These are phyloP conservation scores for Heliosperma pusillum DNA, from an alignment of 148 eudicot genomes.

Conservation along the genomic window DNA sequence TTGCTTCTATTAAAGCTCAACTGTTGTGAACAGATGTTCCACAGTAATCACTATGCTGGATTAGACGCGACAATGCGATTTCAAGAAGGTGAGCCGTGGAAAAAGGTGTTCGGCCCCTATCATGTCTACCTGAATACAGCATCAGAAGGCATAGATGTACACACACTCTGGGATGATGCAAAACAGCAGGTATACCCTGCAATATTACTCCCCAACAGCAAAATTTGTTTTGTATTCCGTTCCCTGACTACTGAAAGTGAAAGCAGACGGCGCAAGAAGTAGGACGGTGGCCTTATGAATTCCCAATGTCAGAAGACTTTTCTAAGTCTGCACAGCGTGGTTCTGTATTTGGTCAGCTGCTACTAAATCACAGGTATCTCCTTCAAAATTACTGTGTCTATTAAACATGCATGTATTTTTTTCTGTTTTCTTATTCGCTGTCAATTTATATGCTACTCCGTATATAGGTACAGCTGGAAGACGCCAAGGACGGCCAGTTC, in stretches of 20 bases:
- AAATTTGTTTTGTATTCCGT: neutral
- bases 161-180: constrained; percentile 42
- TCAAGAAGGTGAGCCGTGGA: constrained; percentile 51
- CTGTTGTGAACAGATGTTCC: constrained; percentile 39
- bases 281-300: constrained; percentile 48
- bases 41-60: constrained; percentile 48
- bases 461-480: constrained; percentile 28
- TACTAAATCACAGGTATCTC: constrained; percentile 37
- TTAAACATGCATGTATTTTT: neutral
- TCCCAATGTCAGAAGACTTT: constrained; percentile 37
- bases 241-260: constrained; percentile 10
- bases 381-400: neutral
- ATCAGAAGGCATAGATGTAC: constrained; percentile 16
- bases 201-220: neutral
- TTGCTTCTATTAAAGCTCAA: neutral
- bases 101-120: constrained; percentile 48
- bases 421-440: neutral
- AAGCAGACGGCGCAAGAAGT: constrained; percentile 40
- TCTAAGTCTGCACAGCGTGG: constrained; percentile 41
- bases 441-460: too few relatives aligned
- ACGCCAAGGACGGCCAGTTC: constrained; percentile 20
- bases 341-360: constrained; percentile 34
- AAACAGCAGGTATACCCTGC: constrained; percentile 33
- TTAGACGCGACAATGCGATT: constrained; percentile 28
- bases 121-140: constrained; percentile 41